Percentiles rank a stretch among this genome's conserved stretches.
Conservation (phyloP, 805 yeast species). For the Starmerella ratchasimensis region DNA sequence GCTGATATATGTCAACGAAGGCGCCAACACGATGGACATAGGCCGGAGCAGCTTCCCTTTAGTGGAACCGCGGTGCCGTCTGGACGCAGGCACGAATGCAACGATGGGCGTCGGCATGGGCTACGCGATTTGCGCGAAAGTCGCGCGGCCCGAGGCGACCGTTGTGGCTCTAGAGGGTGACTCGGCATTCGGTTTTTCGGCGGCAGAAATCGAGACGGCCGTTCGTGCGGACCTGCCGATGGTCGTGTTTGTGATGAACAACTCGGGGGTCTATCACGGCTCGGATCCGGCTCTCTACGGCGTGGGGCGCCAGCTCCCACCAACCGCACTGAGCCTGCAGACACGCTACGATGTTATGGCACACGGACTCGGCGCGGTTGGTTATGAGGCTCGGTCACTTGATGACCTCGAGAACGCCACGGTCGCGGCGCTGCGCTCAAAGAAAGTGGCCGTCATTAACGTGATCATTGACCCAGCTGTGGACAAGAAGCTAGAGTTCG, state of each 20-base stretch:
- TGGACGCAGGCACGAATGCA: slow-evolving; percentile 66
- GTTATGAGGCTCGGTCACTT: slow-evolving; percentile 34
- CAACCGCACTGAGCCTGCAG: slow-evolving; percentile 45
- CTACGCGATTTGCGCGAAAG: slow-evolving; percentile 51
- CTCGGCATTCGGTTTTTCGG: slow-evolving; percentile 66
- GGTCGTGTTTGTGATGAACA: slow-evolving; percentile 53
- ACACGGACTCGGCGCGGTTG: slow-evolving; percentile 42
- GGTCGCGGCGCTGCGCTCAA: slow-evolving; percentile 27
- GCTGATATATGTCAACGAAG: slow-evolving; percentile 44
- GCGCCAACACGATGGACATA: slow-evolving; percentile 68
- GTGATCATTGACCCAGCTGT: slow-evolving; percentile 49
- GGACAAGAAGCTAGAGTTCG: slow-evolving; percentile 43
- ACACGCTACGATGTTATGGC: slow-evolving; percentile 48
- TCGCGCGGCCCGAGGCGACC: slow-evolving; percentile 31
- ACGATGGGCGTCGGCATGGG: slow-evolving; percentile 70
- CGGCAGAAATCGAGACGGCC: slow-evolving; percentile 59
- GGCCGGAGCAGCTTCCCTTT: slow-evolving; percentile 50
- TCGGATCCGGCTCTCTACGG: slow-evolving; percentile 27
- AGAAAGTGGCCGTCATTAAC: slow-evolving; percentile 38
- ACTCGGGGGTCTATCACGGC: slow-evolving; percentile 62
- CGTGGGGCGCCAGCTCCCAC: slow-evolving; percentile 30
- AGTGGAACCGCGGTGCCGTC: slow-evolving; percentile 36
- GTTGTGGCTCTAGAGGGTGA: slow-evolving; percentile 59
- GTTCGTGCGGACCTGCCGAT: slow-evolving; percentile 41
- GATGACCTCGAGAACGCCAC: slow-evolving; percentile 29